Evolutionary conservation across 2,329 filamentous ascomycete species (phyloP).

Genomic region (Colletotrichum lindemuthianum): DNA sequence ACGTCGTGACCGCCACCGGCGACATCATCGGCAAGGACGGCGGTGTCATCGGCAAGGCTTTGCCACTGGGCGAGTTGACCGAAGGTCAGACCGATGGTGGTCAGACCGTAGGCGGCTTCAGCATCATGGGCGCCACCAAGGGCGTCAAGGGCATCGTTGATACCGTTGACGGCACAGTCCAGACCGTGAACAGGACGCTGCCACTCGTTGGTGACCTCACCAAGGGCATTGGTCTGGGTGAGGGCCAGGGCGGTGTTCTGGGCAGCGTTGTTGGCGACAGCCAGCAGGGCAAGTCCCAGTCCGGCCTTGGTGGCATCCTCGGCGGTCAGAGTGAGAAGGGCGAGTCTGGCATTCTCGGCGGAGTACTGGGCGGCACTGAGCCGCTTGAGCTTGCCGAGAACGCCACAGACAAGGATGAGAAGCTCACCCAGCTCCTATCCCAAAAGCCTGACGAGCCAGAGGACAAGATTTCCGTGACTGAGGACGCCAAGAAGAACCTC

Average conservation of each 20-base stretch:
- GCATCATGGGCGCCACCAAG: constrained; percentile 44
- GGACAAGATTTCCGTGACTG: constrained; percentile 28
- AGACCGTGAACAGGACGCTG: constrained; percentile 40
- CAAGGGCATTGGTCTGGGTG: constrained; percentile 36
- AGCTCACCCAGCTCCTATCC: constrained; percentile 29
- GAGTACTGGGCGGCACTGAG: constrained; percentile 24
- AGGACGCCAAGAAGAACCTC: constrained; percentile 36
- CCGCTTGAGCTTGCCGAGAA: constrained; percentile 28
- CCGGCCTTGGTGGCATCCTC: constrained; percentile 4
- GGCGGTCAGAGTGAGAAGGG: constrained; percentile 19
- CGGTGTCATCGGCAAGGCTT: constrained; percentile 54
- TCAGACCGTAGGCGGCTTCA: constrained; percentile 44
- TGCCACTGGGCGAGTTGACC: constrained; percentile 48
- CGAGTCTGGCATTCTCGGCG: constrained; percentile 16
- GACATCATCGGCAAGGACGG: constrained; percentile 49
- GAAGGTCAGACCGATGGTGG: constrained; percentile 52
- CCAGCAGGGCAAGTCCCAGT: constrained; percentile 9
- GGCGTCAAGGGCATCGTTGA: constrained; percentile 38
- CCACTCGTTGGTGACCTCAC: constrained; percentile 35
- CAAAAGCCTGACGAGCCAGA: constrained; percentile 25
- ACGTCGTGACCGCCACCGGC: constrained; percentile 48
- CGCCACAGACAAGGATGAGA: constrained; percentile 33
- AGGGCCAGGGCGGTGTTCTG: constrained; percentile 32
- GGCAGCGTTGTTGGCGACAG: constrained; percentile 27
- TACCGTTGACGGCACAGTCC: constrained; percentile 37